A percentile compares a stretch with the other conserved stretches of the same genome.
These are phyloP conservation scores for Pythium oligandrum DNA, from an alignment of 352 stramenopile genomes.

Conservation along the genomic window DNA sequence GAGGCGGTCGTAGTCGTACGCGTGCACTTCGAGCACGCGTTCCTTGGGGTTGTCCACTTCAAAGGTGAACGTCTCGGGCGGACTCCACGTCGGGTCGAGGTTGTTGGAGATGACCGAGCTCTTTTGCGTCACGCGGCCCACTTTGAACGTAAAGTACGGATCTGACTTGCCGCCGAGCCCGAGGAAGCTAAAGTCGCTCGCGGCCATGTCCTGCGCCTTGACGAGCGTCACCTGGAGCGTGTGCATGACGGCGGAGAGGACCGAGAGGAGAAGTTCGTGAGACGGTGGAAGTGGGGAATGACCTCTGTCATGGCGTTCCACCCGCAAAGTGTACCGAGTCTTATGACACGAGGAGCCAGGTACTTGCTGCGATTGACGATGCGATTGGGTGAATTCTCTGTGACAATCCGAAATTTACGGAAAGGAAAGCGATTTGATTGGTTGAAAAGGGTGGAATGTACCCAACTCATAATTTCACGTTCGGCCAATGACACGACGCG, in stretches of 20 bases:
- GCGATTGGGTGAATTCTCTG: no score
- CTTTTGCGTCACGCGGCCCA: slow-evolving; percentile 60
- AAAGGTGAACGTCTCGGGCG: slow-evolving; percentile 63
- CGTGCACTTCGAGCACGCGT: slow-evolving; percentile 54
- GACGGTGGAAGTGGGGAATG: no score
- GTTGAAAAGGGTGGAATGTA: no score
- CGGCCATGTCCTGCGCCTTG: slow-evolving; percentile 60
- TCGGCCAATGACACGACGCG: no score
- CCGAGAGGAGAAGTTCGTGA: no score
- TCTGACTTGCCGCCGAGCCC: slow-evolving; percentile 75
- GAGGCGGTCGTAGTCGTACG: slow-evolving; percentile 72
- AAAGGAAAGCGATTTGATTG: no score
- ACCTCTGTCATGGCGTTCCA: no score
- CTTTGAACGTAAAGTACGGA: slow-evolving; percentile 74
- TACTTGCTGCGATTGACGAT: no score
- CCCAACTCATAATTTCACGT: no score
- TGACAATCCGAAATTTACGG: no score
- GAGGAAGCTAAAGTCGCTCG: slow-evolving; percentile 55
- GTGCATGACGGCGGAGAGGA: slow-evolving; percentile 25
- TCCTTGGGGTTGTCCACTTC: slow-evolving; percentile 47
- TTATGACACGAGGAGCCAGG: no score
- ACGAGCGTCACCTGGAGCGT: slow-evolving; percentile 65
- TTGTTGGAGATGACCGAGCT: slow-evolving; percentile 53
- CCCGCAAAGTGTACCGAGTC: no score
- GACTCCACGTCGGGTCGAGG: slow-evolving; percentile 67